These are phyloP conservation scores for Arxiozyma slooffiae DNA, from an alignment of 1,139 yeast genomes.

Conservation along the genomic window DNA sequence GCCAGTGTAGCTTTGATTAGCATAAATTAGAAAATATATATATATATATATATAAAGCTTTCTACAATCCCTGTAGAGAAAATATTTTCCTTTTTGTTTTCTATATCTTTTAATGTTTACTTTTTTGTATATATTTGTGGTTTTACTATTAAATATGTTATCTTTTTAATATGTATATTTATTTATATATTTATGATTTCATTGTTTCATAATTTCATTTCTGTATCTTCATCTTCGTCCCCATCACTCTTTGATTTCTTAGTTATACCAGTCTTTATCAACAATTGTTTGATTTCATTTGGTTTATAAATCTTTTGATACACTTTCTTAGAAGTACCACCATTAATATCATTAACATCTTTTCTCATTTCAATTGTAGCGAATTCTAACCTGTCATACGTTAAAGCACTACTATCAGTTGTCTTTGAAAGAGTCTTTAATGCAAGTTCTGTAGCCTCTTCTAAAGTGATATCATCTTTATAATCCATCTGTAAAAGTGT, in stretches of 20 bases:
- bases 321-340: constrained; percentile 33
- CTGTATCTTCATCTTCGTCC: constrained; percentile 31
- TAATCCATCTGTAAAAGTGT: constrained; percentile 91
- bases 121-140: too few species aligned
- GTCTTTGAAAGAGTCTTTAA: constrained; percentile 89
- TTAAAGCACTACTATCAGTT: constrained; percentile 78
- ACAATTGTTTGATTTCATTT: constrained; percentile 60
- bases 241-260: constrained; percentile 40
- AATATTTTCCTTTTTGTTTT: too few species aligned
- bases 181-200: background rate
- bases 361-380: constrained; percentile 56
- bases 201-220: constrained; percentile 7
- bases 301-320: constrained; percentile 73
- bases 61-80: too few species aligned
- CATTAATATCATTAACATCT: too few species aligned
- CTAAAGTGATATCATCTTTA: constrained; percentile 66
- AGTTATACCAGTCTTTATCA: constrained; percentile 65
- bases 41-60: too few species aligned
- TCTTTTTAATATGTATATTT: background rate
- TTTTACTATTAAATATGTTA: too few species aligned
- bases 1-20: too few species aligned
- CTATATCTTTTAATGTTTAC: too few species aligned
- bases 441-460: constrained; percentile 81
- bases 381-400: constrained; percentile 82
- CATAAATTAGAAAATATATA: too few species aligned